Base-by-base conservation (phyloP, 2,329 filamentous ascomycete species). In the Colletotrichum melonis region DNA sequence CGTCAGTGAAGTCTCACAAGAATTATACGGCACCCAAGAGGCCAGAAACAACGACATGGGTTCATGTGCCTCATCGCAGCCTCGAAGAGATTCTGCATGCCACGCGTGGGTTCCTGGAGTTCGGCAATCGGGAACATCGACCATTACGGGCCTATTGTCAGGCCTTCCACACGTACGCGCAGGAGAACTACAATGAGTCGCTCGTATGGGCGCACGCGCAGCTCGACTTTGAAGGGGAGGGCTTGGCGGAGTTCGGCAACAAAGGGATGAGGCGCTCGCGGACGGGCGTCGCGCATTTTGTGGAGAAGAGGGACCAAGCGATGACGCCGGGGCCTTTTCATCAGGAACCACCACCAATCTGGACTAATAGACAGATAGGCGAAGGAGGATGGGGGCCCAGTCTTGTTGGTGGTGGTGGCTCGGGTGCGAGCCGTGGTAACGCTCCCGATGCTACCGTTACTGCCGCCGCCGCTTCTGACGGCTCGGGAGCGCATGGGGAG, bases 241-340 rank as follows among this genome's bases (percentile, higher is more conserved):
- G 60, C 60, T 57, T 60, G 26, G 67, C 66, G 59, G 55, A 60
- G 3, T 57, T 60, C 70, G 67, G 67, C 67, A 65, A 42, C 42
- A 32, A 11, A 24, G n/a, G 14, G 60, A 46, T 70, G 67, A 65
- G 32, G 66, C 66, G 28, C 62, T 65, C 60, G 60, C 70, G 67
- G 32, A 73, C 70, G 69, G 65, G 54, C 69, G 70, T 73, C 56
- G 67, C 56, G 55, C 55, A 65, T 73, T 28, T 26, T 35, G 67
- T 26, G 59, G 54, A 63, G 58, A 42, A 42, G 30, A 59, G 52
- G 65, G 56, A 54, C 70, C 67, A 58, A 70, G 70, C 70, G 67
- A 35, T 35, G 19, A 49, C 67, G 60, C 70, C 69, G 56, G 49
- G 67, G 26, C 60, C 70, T 54, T 42, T n/a, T 5, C 62, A 22